phyloP scores from a whole-genome alignment of 176 grass and related monocot species.

The Musa itinerans region DNA sequence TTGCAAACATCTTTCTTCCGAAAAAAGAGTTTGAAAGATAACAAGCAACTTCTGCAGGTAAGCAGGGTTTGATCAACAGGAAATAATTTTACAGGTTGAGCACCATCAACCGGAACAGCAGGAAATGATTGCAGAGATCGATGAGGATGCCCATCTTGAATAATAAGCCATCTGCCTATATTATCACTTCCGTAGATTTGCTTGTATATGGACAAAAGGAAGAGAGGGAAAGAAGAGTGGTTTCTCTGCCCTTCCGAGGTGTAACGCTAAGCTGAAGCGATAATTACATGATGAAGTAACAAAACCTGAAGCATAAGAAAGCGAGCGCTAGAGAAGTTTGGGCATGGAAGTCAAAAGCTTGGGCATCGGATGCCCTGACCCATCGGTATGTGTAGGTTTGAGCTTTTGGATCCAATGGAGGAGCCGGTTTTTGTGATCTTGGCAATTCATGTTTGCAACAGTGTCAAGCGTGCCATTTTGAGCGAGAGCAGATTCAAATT shows the following conservation, averaged over 20 bases:
- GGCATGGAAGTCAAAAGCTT: not conserved
- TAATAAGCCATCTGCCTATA: not conserved
- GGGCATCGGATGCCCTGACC: not conserved
- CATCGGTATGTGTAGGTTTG: not conserved
- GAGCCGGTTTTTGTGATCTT: constrained; percentile 10
- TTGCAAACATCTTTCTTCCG: too few species aligned
- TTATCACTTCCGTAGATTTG: not conserved
- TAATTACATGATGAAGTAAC: not conserved
- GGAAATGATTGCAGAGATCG: too few species aligned
- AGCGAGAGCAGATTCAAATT: constrained; percentile 4
- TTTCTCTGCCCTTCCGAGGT: too few species aligned
- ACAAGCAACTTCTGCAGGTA: too few species aligned
- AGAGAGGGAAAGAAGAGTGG: not conserved
- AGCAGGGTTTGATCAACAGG: too few species aligned
- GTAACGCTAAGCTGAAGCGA: not conserved
- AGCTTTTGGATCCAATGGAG: constrained; percentile 14
- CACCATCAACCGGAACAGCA: too few species aligned
- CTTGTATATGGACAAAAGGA: not conserved
- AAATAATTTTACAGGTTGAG: too few species aligned
- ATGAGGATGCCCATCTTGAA: not conserved
- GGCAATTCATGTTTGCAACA: not conserved
- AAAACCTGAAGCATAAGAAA: not conserved
- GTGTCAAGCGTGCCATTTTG: constrained; percentile 5
- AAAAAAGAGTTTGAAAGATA: too few species aligned
- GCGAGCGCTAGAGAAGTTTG: constrained; percentile 8